Conservation (phyloP, 2,329 filamentous ascomycete species). For the Boeremia exigua region DNA sequence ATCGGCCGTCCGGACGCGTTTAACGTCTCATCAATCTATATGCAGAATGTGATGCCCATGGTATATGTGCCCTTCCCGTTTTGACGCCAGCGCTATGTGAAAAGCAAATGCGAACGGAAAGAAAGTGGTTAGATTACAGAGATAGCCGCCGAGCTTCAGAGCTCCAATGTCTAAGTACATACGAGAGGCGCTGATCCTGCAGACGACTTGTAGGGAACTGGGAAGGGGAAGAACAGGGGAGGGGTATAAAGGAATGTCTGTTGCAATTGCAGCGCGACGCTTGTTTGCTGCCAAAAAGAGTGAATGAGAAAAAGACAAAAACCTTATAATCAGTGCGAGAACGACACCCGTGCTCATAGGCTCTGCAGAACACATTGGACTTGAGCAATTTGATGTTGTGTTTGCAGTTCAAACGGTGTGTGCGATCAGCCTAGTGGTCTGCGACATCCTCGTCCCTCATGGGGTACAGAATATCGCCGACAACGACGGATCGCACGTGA, state of each 20-base stretch:
- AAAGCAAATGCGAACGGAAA: conserved; percentile 18
- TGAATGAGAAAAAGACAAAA: conserved; percentile 9
- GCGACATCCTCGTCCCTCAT: conserved; percentile 65
- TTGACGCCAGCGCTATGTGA: conserved; percentile 36
- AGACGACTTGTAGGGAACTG: conserved; percentile 22
- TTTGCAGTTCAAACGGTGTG: background rate
- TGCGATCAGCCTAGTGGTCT: conserved; percentile 30
- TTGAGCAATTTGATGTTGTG: background rate
- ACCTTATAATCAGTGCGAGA: background rate
- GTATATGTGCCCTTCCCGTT: conserved; percentile 23
- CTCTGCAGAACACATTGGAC: conserved; percentile 1
- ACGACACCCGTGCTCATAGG: background rate
- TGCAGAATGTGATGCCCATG: conserved; percentile 19
- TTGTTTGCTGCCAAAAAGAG: conserved; percentile 20
- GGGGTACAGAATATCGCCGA: conserved; percentile 62
- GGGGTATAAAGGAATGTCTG: conserved; percentile 31
- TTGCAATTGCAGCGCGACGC: conserved; percentile 18
- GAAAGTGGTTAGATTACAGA: conserved; percentile 25
- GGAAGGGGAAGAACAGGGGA: background rate
- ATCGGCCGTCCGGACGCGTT: conserved; percentile 8
- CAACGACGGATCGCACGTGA: conserved; percentile 59
- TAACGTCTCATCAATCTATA: conserved; percentile 21
- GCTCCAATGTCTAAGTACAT: conserved; percentile 22
- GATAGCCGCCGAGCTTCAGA: conserved; percentile 3
- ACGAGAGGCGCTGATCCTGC: conserved; percentile 25